Percentiles rank a stretch among this genome's conserved stretches.
phyloP scores from a whole-genome alignment of 2,329 filamentous ascomycete genomes.

The Fusarium papillatum region DNA sequence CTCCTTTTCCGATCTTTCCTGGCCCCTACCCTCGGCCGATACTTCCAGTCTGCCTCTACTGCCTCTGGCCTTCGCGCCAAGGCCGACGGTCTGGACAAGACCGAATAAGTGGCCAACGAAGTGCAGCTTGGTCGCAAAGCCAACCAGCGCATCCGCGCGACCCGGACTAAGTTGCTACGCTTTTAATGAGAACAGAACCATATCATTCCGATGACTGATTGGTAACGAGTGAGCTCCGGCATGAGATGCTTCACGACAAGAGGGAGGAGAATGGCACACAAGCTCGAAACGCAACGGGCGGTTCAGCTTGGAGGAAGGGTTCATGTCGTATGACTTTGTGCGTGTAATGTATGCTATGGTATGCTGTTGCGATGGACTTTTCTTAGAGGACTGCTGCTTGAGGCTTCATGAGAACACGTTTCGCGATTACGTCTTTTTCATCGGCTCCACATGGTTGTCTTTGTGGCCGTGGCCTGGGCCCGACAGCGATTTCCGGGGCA shows the following conservation, averaged over 20 bases:
- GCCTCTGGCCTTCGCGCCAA: slow-evolving; percentile 91
- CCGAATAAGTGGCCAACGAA: slow-evolving; percentile 64
- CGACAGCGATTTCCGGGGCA: not conserved
- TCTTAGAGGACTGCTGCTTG: slow-evolving; percentile 42
- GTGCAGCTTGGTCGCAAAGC: slow-evolving; percentile 45
- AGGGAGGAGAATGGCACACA: slow-evolving; percentile 30
- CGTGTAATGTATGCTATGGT: slow-evolving; percentile 39
- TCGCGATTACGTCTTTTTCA: slow-evolving; percentile 29
- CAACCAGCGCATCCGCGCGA: slow-evolving; percentile 36
- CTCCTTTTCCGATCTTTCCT: slow-evolving; percentile 97
- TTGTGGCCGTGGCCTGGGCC: not conserved
- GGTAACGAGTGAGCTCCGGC: slow-evolving; percentile 17
- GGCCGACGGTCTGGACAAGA: slow-evolving; percentile 82
- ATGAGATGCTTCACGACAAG: slow-evolving; percentile 13
- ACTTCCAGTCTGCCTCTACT: slow-evolving; percentile 84
- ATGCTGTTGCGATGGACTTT: slow-evolving; percentile 38
- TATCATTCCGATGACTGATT: slow-evolving; percentile 22
- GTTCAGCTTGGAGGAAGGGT: slow-evolving; percentile 23
- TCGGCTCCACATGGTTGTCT: slow-evolving; percentile 28
- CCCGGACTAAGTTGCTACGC: slow-evolving; percentile 40
- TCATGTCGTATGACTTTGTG: slow-evolving; percentile 35
- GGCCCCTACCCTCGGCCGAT: slow-evolving; percentile 90
- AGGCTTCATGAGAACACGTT: slow-evolving; percentile 45
- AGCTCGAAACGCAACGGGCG: slow-evolving; percentile 25
- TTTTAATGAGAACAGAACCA: slow-evolving; percentile 31